phyloP scores from a whole-genome alignment of 2,329 filamentous ascomycete species.

The Claviceps maximensis region DNA sequence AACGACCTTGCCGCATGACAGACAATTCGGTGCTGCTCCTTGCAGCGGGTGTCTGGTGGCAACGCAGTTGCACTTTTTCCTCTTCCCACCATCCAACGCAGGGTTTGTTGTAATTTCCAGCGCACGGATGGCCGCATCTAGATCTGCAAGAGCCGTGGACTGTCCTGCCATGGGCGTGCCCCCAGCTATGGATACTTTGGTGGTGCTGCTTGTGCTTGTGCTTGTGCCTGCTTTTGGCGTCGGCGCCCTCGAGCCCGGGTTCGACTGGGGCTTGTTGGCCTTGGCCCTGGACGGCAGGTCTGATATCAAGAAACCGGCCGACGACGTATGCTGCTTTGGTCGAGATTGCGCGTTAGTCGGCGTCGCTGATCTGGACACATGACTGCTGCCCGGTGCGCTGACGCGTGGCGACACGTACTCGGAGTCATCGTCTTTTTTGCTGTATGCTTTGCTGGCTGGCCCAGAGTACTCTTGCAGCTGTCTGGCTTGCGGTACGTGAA shows the following conservation, averaged over 20 bases:
- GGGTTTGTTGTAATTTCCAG: slow-evolving; percentile 91
- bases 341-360: slow-evolving; percentile 22
- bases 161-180: slow-evolving; percentile 73
- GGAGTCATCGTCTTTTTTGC: slow-evolving; percentile 54
- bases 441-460: slow-evolving; percentile 56
- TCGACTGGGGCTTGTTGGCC: slow-evolving; percentile 43
- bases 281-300: slow-evolving; percentile 51
- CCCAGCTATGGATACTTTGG: slow-evolving; percentile 61
- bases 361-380: slow-evolving; percentile 24
- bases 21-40: slow-evolving; percentile 82
- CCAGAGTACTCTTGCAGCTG: slow-evolving; percentile 47
- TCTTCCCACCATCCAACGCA: slow-evolving; percentile 38
- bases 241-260: slow-evolving; percentile 35
- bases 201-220: slow-evolving; percentile 32
- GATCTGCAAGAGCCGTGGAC: slow-evolving; percentile 56
- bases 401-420: slow-evolving; percentile 55
- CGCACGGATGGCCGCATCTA: slow-evolving; percentile 71
- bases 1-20: slow-evolving; percentile 86
- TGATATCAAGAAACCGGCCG: slow-evolving; percentile 68
- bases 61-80: slow-evolving; percentile 74
- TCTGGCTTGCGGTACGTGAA: slow-evolving; percentile 53
- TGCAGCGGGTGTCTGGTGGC: slow-evolving; percentile 79
- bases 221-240: slow-evolving; percentile 38
- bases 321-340: slow-evolving; percentile 40
- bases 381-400: slow-evolving; percentile 25